Base-by-base conservation (phyloP, 2,329 filamentous ascomycete species). In the Penicillium griseofulvum region DNA sequence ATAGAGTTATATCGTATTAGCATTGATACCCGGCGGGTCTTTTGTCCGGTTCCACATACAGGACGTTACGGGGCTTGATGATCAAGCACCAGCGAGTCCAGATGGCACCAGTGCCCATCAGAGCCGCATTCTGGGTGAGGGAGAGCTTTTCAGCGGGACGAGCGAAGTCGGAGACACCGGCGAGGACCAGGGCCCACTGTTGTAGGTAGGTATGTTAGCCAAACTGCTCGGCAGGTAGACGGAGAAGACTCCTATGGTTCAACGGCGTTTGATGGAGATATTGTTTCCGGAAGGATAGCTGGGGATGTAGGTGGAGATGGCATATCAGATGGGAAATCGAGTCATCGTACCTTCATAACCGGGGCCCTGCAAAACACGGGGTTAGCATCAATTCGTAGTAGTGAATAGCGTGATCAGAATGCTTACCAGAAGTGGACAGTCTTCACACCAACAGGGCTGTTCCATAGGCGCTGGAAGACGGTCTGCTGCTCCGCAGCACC, bases 81-180 rank as follows among this genome's bases (percentile, higher is more conserved):
- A 99, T 89, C 72, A 97, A 83, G 82, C 94, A 99, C 94, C 94
- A 99, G 65, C 94, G 86, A 43, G 94, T 99, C 94, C 94, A 99
- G 83, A 99, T 99, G 63, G 89, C 78, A 64, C 94, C 94, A 10
- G 94, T 99, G 67, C 87, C 87, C 71, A 90, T 94, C 65, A 99
- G 84, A 56, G 94, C 93, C 48, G 81, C 81, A 80, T 97, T 99
- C 78, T 97, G 92, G 29, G 90, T 94, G 60, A 97, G 80, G 38
- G 92, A 97, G 65, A 99, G 90, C 76, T 91, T 91, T 75, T 95
- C 90, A 60, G 89, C 91, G 31, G 94, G 94, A 65, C 94, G 91
- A 60, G 87, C 83, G 74, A 99, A 89, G 80, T 99, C 94, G 67
- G 90, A 87, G 72, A 96, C 84, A 71, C 94, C 94, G 65, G 94